Percentiles rank a stretch among this genome's conserved stretches.
phyloP scores from a whole-genome alignment of 768 basidiomycete species.

The Termitomyces sp. region DNA sequence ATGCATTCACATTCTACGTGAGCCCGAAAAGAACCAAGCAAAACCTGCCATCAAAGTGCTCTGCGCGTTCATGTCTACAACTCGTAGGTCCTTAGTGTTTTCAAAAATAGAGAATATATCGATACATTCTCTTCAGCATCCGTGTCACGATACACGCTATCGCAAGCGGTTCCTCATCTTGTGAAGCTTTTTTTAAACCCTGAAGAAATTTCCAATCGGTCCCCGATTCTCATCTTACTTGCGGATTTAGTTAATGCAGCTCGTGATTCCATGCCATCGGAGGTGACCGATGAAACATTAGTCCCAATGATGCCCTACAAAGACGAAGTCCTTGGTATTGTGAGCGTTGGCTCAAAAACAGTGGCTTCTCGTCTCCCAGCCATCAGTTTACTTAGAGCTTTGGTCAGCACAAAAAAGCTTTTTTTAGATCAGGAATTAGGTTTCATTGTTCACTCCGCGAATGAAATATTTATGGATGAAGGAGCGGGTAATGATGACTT shows the following conservation, averaged over 20 bases:
- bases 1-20: slow-evolving; percentile 71
- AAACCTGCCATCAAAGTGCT: slow-evolving; percentile 83
- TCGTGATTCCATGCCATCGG: slow-evolving; percentile 32
- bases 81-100: slow-evolving; percentile 48
- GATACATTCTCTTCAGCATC: slow-evolving; percentile 40
- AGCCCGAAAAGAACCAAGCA: slow-evolving; percentile 93
- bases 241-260: slow-evolving; percentile 57
- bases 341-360: slow-evolving; percentile 53
- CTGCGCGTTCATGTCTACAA: slow-evolving; percentile 70
- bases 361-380: slow-evolving; percentile 50
- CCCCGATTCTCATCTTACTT: slow-evolving; percentile 61
- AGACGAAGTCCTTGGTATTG: slow-evolving; percentile 67
- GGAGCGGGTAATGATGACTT: slow-evolving; percentile 48
- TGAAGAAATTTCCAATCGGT: slow-evolving; percentile 60
- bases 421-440: slow-evolving; percentile 70
- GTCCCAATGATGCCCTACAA: slow-evolving; percentile 54
- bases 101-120: neutral
- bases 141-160: slow-evolving; percentile 61
- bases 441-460: slow-evolving; percentile 71
- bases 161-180: slow-evolving; percentile 71
- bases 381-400: slow-evolving; percentile 55
- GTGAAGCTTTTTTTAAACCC: slow-evolving; percentile 69
- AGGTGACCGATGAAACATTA: slow-evolving; percentile 14
- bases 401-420: slow-evolving; percentile 61
- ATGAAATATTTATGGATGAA: slow-evolving; percentile 58